These are phyloP conservation scores for Lactifluus subvellereus DNA, from an alignment of 768 basidiomycete genomes.

Conservation along the genomic window DNA sequence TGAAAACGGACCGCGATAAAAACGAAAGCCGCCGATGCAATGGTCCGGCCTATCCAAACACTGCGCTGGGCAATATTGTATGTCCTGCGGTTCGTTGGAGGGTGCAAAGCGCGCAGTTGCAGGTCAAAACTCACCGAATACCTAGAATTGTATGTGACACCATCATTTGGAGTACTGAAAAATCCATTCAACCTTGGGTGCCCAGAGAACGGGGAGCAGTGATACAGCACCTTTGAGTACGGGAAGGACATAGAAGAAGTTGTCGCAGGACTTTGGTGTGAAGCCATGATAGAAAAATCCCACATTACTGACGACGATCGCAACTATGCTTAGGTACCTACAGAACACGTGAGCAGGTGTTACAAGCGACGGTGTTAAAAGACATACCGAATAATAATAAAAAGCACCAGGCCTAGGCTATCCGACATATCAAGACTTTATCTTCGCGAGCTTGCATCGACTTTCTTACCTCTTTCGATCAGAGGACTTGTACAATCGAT, in stretches of 20 bases:
- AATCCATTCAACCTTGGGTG: not conserved
- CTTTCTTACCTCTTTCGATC: constrained; percentile 1
- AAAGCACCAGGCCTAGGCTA: constrained; percentile 19
- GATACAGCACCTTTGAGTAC: constrained; percentile 51
- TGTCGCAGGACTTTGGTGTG: constrained; percentile 39
- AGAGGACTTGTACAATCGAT: constrained; percentile 14
- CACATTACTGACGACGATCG: constrained; percentile 47
- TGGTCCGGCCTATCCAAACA: constrained; percentile 34
- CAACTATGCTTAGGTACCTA: constrained; percentile 42
- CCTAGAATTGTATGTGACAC: constrained; percentile 62
- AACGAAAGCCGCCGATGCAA: constrained; percentile 38
- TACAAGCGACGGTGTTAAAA: not conserved
- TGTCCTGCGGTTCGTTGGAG: constrained; percentile 35
- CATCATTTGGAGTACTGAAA: constrained; percentile 54
- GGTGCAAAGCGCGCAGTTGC: not conserved
- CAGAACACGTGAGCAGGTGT: not conserved
- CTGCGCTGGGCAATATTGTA: constrained; percentile 53
- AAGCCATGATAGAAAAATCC: constrained; percentile 54
- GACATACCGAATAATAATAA: constrained; percentile 19
- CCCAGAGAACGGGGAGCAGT: not conserved
- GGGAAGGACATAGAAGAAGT: constrained; percentile 31
- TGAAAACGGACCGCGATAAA: constrained; percentile 38
- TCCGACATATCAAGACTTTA: not conserved
- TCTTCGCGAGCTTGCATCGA: not conserved
- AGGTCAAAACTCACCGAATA: constrained; percentile 40